Conservation (phyloP, 345 rosid genomes). For the Moricandia moricandioides region DNA sequence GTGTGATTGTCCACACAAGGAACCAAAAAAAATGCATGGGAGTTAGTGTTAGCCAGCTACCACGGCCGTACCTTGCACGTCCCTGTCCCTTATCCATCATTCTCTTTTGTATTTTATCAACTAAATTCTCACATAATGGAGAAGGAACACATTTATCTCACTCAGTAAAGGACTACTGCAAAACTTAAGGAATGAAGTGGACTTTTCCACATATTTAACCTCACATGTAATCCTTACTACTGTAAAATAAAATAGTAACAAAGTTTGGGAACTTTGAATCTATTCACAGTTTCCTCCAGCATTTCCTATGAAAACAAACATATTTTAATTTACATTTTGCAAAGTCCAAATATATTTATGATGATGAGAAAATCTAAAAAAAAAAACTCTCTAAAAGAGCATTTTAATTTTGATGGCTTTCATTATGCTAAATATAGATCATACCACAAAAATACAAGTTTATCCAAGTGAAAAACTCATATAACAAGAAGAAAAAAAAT, state of each 20-base stretch:
- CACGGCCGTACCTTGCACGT: conserved; percentile 20
- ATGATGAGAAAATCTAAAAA: neutral
- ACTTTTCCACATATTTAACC: neutral
- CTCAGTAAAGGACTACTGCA: neutral
- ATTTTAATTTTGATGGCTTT: neutral
- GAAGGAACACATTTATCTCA: neutral
- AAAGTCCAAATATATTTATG: neutral
- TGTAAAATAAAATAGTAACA: neutral
- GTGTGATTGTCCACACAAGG: neutral
- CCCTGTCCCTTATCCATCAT: conserved; percentile 9
- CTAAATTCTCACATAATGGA: neutral
- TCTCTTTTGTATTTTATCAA: neutral
- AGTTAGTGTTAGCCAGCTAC: conserved; percentile 21
- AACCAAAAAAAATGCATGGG: conserved; percentile 1
- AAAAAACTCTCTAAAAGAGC: neutral
- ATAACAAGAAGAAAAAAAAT: neutral
- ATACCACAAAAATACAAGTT: neutral
- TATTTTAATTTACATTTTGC: neutral
- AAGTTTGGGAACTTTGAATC: neutral
- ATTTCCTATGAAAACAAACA: neutral
- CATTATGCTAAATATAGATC: neutral
- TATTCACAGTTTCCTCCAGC: neutral
- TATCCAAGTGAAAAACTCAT: neutral
- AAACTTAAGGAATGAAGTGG: neutral
- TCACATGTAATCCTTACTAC: neutral